A percentile compares a stretch with the other conserved stretches of the same genome.
These are phyloP conservation scores for Diaporthe caulivora DNA, from an alignment of 2,329 filamentous ascomycete species.

Conservation along the genomic window DNA sequence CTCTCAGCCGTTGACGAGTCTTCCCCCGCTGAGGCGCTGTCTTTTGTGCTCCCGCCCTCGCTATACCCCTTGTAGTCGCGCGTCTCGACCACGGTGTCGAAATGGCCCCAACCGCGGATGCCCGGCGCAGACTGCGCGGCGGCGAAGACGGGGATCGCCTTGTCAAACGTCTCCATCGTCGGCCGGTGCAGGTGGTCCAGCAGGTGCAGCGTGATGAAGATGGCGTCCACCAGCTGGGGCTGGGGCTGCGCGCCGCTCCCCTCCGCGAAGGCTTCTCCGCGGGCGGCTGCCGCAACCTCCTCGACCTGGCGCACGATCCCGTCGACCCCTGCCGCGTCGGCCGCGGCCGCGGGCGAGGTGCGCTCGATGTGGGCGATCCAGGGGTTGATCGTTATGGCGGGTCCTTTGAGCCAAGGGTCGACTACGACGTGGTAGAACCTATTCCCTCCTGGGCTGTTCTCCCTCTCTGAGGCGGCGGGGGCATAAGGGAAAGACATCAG, in stretches of 20 bases:
- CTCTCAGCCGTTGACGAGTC: neutral
- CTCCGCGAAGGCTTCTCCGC: too few species aligned
- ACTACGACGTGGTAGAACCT: slow-evolving; percentile 30
- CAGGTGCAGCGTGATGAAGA: slow-evolving; percentile 34
- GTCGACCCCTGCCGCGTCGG: slow-evolving; percentile 38
- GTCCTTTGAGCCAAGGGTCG: slow-evolving; percentile 31
- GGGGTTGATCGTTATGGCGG: slow-evolving; percentile 2
- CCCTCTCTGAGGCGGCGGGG: neutral
- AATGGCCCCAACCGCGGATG: slow-evolving; percentile 37
- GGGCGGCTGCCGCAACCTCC: slow-evolving; percentile 15
- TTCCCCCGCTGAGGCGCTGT: rapidly evolving
- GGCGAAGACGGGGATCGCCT: slow-evolving; percentile 39
- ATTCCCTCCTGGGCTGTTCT: neutral
- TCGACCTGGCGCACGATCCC: slow-evolving; percentile 39
- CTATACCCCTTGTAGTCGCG: neutral
- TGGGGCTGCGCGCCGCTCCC: neutral
- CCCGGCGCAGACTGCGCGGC: slow-evolving; percentile 16
- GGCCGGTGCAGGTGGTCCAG: slow-evolving; percentile 38
- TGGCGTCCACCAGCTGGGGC: slow-evolving; percentile 34
- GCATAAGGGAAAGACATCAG: slow-evolving; percentile 17
- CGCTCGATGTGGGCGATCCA: slow-evolving; percentile 36
- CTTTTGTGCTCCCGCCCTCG: neutral
- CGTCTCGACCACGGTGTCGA: slow-evolving; percentile 32
- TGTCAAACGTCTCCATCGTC: slow-evolving; percentile 38
- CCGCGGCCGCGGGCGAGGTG: slow-evolving; percentile 16